Conservation (phyloP, 169 alveolate species). For the Pseudocohnilembus persalinus region DNA sequence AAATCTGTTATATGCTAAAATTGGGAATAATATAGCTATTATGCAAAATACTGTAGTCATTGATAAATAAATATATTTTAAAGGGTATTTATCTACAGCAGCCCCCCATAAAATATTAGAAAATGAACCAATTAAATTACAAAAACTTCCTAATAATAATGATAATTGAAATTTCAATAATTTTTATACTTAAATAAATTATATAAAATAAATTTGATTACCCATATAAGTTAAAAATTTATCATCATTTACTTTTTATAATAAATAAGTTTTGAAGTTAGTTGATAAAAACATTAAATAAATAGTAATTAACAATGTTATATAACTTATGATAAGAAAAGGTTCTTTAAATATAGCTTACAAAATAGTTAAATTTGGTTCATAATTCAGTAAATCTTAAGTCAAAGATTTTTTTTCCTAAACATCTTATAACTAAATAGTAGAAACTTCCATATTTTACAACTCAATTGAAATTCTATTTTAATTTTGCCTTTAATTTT, state of each 20-base stretch:
- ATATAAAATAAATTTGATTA: too few species aligned
- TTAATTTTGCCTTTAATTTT: neutral
- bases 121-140: neutral
- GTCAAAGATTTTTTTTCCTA: too few species aligned
- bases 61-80: too few species aligned
- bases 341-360: neutral
- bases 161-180: neutral
- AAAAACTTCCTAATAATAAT: neutral
- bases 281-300: too few species aligned
- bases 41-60: neutral
- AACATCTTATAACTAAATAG: too few species aligned
- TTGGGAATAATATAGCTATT: neutral
- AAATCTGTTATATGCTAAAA: neutral
- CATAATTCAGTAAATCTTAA: too few species aligned
- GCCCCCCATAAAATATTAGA: neutral
- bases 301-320: neutral
- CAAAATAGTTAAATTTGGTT: neutral
- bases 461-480: neutral
- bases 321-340: neutral
- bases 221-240: neutral
- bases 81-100: neutral
- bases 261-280: neutral
- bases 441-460: neutral
- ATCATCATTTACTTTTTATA: neutral
- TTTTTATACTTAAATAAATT: neutral